These are phyloP conservation scores for Fomitopsis serialis DNA, from an alignment of 768 basidiomycete genomes.

Conservation along the genomic window DNA sequence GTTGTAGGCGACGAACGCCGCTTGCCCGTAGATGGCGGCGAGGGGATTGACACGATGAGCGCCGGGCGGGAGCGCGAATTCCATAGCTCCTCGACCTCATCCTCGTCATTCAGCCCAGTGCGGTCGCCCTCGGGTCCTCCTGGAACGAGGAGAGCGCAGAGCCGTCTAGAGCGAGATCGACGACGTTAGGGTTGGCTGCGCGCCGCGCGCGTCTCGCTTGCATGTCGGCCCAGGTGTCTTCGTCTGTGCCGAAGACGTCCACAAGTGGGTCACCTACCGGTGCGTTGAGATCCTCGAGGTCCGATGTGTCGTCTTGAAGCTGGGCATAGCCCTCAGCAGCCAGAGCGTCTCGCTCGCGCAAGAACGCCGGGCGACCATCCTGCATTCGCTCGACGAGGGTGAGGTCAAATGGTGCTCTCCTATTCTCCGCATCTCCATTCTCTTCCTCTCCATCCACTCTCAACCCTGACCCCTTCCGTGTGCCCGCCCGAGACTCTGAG, in stretches of 20 bases:
- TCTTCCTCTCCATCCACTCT: slow-evolving; percentile 17
- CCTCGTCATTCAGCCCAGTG: slow-evolving; percentile 36
- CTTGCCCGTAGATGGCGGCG: slow-evolving; percentile 28
- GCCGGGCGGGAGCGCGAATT: slow-evolving; percentile 22
- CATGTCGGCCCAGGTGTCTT: slow-evolving; percentile 56
- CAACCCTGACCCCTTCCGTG: slow-evolving; percentile 19
- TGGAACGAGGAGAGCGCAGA: slow-evolving; percentile 26
- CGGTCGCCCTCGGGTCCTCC: slow-evolving; percentile 19
- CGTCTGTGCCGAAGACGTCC: slow-evolving; percentile 65
- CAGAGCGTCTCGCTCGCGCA: slow-evolving; percentile 24
- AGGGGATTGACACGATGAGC: slow-evolving; percentile 35
- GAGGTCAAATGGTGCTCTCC: slow-evolving; percentile 41
- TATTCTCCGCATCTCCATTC: slow-evolving; percentile 19
- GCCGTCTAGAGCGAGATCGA: slow-evolving; percentile 48
- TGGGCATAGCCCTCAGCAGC: slow-evolving; percentile 15
- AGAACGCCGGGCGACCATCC: slow-evolving; percentile 30
- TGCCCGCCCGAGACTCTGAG: slow-evolving; percentile 34
- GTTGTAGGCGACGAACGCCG: slow-evolving; percentile 32
- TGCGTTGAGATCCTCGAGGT: slow-evolving; percentile 28
- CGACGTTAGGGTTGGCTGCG: slow-evolving; percentile 39
- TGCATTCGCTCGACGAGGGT: slow-evolving; percentile 42
- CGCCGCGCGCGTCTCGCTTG: slow-evolving; percentile 19
- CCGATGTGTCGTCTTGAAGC: slow-evolving; percentile 8
- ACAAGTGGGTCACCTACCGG: slow-evolving; percentile 47
- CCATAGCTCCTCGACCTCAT: slow-evolving; percentile 25